Conservation (phyloP, 495 filamentous ascomycete species). For the Aspergillus nanangensis region DNA sequence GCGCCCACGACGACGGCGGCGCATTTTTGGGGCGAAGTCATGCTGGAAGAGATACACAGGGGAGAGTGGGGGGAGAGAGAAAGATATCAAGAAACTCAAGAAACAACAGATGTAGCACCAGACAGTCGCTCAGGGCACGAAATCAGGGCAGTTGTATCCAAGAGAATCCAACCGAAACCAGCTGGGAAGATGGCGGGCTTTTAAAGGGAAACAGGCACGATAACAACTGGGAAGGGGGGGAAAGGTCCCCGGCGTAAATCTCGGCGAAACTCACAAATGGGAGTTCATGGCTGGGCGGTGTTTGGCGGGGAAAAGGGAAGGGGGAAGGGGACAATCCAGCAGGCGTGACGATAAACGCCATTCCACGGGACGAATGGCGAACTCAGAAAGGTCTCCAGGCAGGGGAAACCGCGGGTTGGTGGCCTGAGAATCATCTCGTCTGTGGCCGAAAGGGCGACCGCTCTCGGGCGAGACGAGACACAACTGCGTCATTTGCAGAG, state of each 20-base stretch:
- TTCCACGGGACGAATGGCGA: too few relatives aligned
- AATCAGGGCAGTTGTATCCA: background rate
- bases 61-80: background rate
- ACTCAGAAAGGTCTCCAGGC: too few relatives aligned
- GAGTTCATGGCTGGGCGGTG: too few relatives aligned
- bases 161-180: conserved; percentile 1
- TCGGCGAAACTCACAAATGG: conserved; percentile 11
- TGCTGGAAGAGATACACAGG: conserved; percentile 8
- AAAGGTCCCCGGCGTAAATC: conserved; percentile 13
- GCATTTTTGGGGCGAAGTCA: conserved; percentile 33
- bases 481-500: background rate
- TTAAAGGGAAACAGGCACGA: background rate
- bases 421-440: background rate
- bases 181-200: background rate
- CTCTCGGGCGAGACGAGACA: conserved; percentile 15
- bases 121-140: too few relatives aligned
- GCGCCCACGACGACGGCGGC: conserved; percentile 53
- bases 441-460: background rate
- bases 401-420: too few relatives aligned
- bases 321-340: too few relatives aligned
- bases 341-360: too few relatives aligned
- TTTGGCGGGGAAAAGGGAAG: too few relatives aligned
- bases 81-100: background rate
- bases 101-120: conserved; percentile 4
- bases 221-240: background rate